Evolutionary conservation across 805 yeast genomes (phyloP), one percentile per base, ranked within the genome.

Genomic region (Candida krabiensis): DNA sequence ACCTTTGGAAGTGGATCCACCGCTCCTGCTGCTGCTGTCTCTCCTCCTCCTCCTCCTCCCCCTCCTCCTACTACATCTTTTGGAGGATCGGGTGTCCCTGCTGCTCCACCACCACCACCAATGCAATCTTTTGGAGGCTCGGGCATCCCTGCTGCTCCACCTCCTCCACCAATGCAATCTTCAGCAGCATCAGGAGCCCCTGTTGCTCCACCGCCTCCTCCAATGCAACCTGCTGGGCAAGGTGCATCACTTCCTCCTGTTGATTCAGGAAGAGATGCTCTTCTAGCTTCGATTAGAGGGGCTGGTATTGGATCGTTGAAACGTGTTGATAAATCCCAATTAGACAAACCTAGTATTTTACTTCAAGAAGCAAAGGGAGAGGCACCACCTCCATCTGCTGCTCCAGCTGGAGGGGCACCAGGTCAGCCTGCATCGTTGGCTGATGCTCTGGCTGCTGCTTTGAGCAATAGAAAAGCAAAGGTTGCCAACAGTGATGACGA

Each of bases 371-470:
- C 87, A 2, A 67, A 69, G 28, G 91, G 91, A 17, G 86, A 79
- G 35, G 56, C 74, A 0, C 70, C 75, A 0, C 51, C 58, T 5
- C 55, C 67, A 1, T 43, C 69, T 6, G 58, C 70, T 0, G 50
- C 66, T n/a, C 55, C 69, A 8, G 54, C 69, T 11, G 62, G 63
- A n/a, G 70, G 64, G 4, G 64, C 67, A 9, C 60, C 70, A 2
- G 69, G 71, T 3, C 61, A 65, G n/a, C 78, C 84, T 1, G 84
- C 79, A 2, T 70, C 77, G 11, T 64, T 89, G 41, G 96, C 96
- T 1, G 95, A 86, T 60, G 96, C 96, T 0, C 66, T 89, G 36
- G 88, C 95, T 8, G 86, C 86, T 13, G 98, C 97, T 3, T 71
- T 91, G 48, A 85, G 73, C 52, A 77, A 79, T 40, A 75, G 97